phyloP scores from a whole-genome alignment of 2,329 filamentous ascomycete species.

The Xylariomycetidae sp. region DNA sequence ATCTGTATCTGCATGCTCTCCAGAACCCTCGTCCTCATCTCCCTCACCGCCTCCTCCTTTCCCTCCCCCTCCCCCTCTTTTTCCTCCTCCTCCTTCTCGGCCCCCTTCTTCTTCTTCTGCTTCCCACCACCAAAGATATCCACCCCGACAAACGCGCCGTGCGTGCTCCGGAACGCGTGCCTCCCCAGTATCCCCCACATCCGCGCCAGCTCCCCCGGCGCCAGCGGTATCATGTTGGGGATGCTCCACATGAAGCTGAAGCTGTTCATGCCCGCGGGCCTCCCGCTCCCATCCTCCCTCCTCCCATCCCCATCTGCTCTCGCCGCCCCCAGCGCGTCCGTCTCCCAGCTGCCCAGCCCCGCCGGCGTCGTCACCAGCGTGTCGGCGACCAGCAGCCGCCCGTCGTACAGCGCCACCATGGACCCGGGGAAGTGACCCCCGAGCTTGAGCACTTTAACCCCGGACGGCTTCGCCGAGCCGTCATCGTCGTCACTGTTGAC shows the following conservation, averaged over 20 bases:
- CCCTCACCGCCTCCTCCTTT: conserved; percentile 63
- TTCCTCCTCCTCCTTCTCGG: conserved; percentile 65
- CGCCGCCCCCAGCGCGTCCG: conserved; percentile 33
- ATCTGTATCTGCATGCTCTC: conserved; percentile 76
- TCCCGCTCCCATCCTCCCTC: too few species aligned
- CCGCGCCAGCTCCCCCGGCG: conserved; percentile 54
- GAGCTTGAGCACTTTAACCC: conserved; percentile 60
- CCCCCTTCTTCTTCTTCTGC: conserved; percentile 57
- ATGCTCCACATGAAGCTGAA: conserved; percentile 76
- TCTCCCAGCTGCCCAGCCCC: conserved; percentile 43
- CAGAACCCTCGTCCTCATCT: conserved; percentile 61
- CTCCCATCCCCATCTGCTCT: too few species aligned
- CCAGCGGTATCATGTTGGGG: conserved; percentile 69
- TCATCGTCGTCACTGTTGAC: too few species aligned
- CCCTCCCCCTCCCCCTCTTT: conserved; percentile 68
- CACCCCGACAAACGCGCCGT: conserved; percentile 61
- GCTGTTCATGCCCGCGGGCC: conserved; percentile 42
- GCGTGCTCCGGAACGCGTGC: conserved; percentile 60
- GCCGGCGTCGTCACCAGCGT: conserved; percentile 68
- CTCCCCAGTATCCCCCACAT: conserved; percentile 67
- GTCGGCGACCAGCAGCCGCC: conserved; percentile 68
- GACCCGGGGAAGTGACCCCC: conserved; percentile 80
- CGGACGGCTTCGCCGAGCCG: conserved; percentile 32
- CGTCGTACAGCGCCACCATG: conserved; percentile 58
- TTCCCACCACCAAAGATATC: conserved; percentile 50